Evolutionary conservation across 768 basidiomycete species (phyloP).

Genomic region (Candolleomyces efflorescens): DNA sequence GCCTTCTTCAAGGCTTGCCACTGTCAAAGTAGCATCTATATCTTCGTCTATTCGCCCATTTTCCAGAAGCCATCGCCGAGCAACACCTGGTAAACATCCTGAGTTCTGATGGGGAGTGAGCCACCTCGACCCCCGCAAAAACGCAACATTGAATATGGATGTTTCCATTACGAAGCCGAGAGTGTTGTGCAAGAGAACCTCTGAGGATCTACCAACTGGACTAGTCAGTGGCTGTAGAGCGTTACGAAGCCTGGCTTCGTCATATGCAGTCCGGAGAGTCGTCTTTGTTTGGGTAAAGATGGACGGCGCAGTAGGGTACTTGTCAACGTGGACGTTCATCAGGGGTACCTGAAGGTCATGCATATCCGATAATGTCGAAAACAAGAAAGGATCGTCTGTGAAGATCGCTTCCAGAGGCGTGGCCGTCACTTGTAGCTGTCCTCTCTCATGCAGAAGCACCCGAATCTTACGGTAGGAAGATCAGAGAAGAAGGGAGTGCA

Average conservation of each 20-base stretch:
- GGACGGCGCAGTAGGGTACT: conserved; percentile 46
- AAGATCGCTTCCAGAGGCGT: conserved; percentile 7
- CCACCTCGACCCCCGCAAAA: conserved; percentile 56
- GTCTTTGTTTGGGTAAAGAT: conserved; percentile 70
- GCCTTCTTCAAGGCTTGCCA: conserved; percentile 40
- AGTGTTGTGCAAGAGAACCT: conserved; percentile 64
- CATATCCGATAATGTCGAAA: not conserved
- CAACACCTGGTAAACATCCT: conserved; percentile 72
- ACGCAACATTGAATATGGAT: conserved; percentile 68
- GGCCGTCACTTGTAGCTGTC: conserved; percentile 14
- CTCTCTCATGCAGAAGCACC: conserved; percentile 13
- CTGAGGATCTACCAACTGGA: conserved; percentile 30
- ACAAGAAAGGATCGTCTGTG: conserved; percentile 14
- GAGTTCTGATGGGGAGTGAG: conserved; percentile 55
- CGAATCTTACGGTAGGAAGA: conserved; percentile 6
- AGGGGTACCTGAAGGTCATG: conserved; percentile 18
- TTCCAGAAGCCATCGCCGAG: conserved; percentile 66
- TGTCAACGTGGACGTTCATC: conserved; percentile 53
- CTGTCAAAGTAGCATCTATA: conserved; percentile 34
- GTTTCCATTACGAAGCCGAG: conserved; percentile 54
- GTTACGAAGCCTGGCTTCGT: conserved; percentile 57
- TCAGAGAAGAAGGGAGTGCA: not conserved
- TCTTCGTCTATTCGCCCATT: conserved; percentile 53
- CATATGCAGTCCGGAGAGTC: conserved; percentile 55
- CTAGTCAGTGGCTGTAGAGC: conserved; percentile 32